A percentile compares a stretch with the other conserved stretches of the same genome.
These are phyloP conservation scores for Rhododendron ovatum DNA, from an alignment of 148 eudicot species.

Conservation along the genomic window DNA sequence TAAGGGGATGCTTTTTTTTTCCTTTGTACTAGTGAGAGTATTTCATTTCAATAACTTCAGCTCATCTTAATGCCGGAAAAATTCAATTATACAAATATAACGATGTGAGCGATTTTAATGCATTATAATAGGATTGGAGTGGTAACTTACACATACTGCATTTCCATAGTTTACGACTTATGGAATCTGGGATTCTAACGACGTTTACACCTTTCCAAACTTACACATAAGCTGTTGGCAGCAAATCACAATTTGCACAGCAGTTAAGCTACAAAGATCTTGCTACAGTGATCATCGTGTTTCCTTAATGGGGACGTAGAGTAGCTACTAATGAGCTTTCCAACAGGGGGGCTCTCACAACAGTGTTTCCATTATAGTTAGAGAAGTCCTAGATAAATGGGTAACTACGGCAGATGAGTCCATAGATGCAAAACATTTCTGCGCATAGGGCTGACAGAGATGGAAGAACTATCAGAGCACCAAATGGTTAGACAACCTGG, in stretches of 20 bases:
- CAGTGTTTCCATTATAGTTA: neutral
- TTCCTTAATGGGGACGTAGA: neutral
- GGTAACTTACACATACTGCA: neutral
- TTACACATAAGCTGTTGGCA: neutral
- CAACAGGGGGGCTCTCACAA: neutral
- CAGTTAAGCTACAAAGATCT: neutral
- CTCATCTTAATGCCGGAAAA: neutral
- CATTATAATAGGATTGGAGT: neutral
- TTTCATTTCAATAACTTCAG: neutral
- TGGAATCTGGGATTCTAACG: neutral
- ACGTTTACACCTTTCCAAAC: neutral
- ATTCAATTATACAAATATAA: neutral
- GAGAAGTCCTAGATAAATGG: neutral
- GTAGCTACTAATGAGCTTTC: neutral
- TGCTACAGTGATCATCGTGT: neutral
- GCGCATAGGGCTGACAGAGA: neutral
- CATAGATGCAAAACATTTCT: neutral
- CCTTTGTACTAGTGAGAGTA: neutral
- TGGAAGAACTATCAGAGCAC: constrained; percentile 3
- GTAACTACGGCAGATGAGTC: neutral
- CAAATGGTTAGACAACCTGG: neutral
- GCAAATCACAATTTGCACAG: neutral
- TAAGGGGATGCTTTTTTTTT: neutral
- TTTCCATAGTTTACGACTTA: neutral
- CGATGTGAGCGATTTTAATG: neutral